Percentiles rank a stretch among this genome's conserved stretches.
These are phyloP conservation scores for Talaromyces proteolyticus DNA, from an alignment of 495 filamentous ascomycete genomes.

Conservation along the genomic window DNA sequence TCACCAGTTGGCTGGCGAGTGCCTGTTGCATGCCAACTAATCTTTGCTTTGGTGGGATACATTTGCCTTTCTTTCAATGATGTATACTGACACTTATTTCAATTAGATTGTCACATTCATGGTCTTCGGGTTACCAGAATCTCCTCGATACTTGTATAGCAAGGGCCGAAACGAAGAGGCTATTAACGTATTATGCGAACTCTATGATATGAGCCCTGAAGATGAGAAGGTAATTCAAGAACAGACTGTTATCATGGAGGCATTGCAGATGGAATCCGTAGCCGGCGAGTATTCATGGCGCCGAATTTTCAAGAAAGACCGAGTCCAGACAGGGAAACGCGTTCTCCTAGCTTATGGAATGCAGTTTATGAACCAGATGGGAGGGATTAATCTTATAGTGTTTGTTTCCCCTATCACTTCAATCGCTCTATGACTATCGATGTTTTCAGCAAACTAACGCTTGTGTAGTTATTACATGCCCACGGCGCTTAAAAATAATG, in stretches of 20 bases:
- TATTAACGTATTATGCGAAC: constrained; percentile 41
- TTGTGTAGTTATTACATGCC: too few species aligned
- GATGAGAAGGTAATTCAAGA: constrained; percentile 37
- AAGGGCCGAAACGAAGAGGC: constrained; percentile 36
- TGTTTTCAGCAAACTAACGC: too few species aligned
- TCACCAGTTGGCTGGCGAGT: constrained; percentile 36
- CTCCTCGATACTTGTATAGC: constrained; percentile 38
- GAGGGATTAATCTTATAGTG: constrained; percentile 47
- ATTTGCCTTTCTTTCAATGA: too few species aligned
- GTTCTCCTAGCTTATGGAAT: constrained; percentile 46
- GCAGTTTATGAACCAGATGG: constrained; percentile 44
- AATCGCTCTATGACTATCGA: too few species aligned
- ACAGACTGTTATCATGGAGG: constrained; percentile 35
- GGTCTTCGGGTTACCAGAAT: constrained; percentile 37
- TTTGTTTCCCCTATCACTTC: not conserved
- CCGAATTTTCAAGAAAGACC: constrained; percentile 43
- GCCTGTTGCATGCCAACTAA: constrained; percentile 34
- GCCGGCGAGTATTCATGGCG: constrained; percentile 39
- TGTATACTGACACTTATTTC: too few species aligned
- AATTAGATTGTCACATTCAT: constrained; percentile 20
- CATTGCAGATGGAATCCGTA: constrained; percentile 37
- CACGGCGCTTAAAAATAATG: constrained; percentile 38
- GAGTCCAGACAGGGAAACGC: constrained; percentile 44
- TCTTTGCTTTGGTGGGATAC: constrained; percentile 37
- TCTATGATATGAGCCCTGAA: constrained; percentile 33